Conservation (phyloP, 2,329 filamentous ascomycete species). For the Tolypocladium nubicola region DNA sequence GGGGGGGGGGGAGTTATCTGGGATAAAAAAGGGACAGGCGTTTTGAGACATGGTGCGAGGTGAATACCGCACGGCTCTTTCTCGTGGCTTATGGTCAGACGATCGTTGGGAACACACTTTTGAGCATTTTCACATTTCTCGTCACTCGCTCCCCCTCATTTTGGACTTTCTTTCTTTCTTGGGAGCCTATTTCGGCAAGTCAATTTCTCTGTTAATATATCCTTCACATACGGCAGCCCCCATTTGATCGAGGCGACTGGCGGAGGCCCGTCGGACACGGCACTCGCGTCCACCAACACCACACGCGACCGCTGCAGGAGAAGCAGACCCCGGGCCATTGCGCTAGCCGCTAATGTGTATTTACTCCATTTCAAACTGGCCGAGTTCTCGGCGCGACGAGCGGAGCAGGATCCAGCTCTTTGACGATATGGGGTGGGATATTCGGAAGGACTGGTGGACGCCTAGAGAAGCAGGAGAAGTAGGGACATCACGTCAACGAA, state of each 20-base stretch:
- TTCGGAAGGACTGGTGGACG: not conserved
- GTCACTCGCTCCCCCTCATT: conserved; percentile 18
- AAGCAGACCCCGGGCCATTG: not conserved
- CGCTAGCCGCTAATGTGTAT: not conserved
- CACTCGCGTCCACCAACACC: not conserved
- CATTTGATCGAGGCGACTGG: not conserved
- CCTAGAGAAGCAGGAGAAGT: not conserved
- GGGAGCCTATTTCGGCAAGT: not conserved
- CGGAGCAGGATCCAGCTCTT: not conserved
- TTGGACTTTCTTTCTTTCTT: not conserved
- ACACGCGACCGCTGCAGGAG: not conserved
- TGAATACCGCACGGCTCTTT: conserved; percentile 9
- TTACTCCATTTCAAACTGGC: not conserved
- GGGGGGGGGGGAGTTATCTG: not conserved
- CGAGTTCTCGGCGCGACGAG: not conserved
- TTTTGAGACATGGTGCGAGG: conserved; percentile 12
- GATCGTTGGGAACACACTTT: conserved; percentile 11
- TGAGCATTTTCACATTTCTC: conserved; percentile 17
- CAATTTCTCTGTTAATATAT: conserved; percentile 1
- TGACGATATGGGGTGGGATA: not conserved
- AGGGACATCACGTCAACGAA: not conserved
- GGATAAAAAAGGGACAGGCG: conserved; percentile 15
- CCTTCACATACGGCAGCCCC: not conserved
- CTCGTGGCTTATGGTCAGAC: conserved; percentile 11
- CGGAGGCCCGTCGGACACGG: not conserved